Conservation (phyloP, 352 stramenopile species). For the Elongisporangium undulatum region DNA sequence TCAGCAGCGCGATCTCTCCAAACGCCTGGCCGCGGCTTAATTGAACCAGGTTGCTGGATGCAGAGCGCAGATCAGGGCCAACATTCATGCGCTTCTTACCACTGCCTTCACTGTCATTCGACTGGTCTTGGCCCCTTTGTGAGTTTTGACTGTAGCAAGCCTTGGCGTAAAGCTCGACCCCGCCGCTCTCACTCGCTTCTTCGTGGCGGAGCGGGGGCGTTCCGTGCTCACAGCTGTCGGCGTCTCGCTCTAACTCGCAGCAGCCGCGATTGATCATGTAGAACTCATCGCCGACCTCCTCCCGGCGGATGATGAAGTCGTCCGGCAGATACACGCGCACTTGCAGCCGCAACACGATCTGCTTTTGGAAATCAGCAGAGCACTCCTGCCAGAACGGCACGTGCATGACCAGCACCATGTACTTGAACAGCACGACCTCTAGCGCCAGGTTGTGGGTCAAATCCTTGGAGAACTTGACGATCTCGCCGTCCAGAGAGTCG, state of each 20-base stretch:
- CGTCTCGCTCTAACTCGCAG: constrained; percentile 24
- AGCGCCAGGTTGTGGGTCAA: constrained; percentile 57
- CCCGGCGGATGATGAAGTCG: constrained; percentile 50
- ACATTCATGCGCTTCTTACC: no score
- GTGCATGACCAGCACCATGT: constrained; percentile 45
- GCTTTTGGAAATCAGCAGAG: constrained; percentile 50
- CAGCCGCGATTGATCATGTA: constrained; percentile 62
- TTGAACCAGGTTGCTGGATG: neutral
- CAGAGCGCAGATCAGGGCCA: no score
- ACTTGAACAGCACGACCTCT: constrained; percentile 73
- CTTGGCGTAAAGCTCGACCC: no score
- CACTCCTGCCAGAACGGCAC: constrained; percentile 40
- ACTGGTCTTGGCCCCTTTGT: no score
- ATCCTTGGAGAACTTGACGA: constrained; percentile 46
- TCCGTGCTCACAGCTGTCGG: constrained; percentile 14
- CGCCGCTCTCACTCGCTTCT: no score
- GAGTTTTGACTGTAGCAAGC: no score
- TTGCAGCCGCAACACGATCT: constrained; percentile 35
- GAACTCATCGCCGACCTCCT: constrained; percentile 44
- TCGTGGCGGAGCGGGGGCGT: constrained; percentile 5
- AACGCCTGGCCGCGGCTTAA: constrained; percentile 31
- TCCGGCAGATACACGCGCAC: constrained; percentile 56
- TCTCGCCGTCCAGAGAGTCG: constrained; percentile 51
- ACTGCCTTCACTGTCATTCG: no score
- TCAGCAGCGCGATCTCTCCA: constrained; percentile 43